Percentiles rank a stretch among this genome's conserved stretches.
phyloP scores from a whole-genome alignment of 495 filamentous ascomycete genomes.

The Thozetella sp. region DNA sequence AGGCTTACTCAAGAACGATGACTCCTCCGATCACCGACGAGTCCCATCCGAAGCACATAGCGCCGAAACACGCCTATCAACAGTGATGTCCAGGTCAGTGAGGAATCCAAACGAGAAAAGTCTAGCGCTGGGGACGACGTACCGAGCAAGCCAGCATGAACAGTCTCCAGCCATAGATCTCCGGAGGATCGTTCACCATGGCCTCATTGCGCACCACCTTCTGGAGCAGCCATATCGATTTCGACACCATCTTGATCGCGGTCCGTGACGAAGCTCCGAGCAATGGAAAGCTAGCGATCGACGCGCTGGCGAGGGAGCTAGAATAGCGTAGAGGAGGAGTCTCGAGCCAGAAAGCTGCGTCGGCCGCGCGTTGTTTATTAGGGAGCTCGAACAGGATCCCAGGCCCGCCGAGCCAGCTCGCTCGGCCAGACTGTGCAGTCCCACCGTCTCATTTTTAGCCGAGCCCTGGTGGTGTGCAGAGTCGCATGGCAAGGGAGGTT shows the following conservation, averaged over 20 bases:
- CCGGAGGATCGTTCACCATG: conserved; percentile 70
- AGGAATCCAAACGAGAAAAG: conserved; percentile 11
- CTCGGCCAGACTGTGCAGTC: too few species aligned
- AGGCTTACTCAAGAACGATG: conserved; percentile 49
- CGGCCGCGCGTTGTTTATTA: too few species aligned
- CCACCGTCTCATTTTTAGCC: too few species aligned
- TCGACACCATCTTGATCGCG: conserved; percentile 24
- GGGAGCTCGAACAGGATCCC: too few species aligned
- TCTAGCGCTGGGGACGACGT: conserved; percentile 19
- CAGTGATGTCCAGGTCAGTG: not conserved
- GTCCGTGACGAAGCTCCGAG: too few species aligned
- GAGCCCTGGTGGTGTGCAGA: too few species aligned
- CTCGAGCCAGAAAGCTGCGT: too few species aligned
- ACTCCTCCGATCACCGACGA: conserved; percentile 70
- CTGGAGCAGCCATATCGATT: conserved; percentile 46
- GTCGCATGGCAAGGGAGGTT: too few species aligned
- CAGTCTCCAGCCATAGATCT: conserved; percentile 81
- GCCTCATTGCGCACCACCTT: conserved; percentile 79
- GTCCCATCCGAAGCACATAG: conserved; percentile 71
- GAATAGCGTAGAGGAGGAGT: too few species aligned
- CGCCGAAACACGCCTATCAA: conserved; percentile 69
- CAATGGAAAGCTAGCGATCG: too few species aligned
- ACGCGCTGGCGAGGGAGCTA: too few species aligned
- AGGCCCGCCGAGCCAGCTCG: too few species aligned
- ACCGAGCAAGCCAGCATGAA: conserved; percentile 70